Percentiles rank a stretch among this genome's conserved stretches.
phyloP scores from a whole-genome alignment of 371 early-diverging fungal species.

The Dinochytrium kinnereticum region DNA sequence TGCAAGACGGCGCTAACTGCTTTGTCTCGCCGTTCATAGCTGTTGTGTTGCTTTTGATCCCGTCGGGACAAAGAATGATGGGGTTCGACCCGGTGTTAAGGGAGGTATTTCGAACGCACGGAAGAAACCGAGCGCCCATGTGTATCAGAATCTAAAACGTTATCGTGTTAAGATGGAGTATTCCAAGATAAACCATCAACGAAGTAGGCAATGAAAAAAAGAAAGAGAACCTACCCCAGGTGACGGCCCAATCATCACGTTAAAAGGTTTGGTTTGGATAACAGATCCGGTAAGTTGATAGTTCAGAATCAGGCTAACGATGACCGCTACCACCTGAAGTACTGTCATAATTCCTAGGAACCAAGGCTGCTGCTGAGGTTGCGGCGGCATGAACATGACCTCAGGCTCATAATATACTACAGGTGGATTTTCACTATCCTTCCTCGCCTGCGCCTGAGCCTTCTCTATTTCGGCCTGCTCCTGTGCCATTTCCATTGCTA shows the following conservation, averaged over 20 bases:
- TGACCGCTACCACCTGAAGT: conserved; percentile 36
- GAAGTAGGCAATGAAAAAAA: too few relatives aligned
- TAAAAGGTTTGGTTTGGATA: conserved; percentile 54
- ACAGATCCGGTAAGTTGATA: conserved; percentile 41
- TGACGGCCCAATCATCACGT: conserved; percentile 58
- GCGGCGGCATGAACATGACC: conserved; percentile 29
- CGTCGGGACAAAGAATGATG: conserved; percentile 38
- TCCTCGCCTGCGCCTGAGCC: conserved; percentile 15
- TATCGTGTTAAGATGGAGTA: neutral
- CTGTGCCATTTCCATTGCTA: neutral
- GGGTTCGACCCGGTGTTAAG: conserved; percentile 11
- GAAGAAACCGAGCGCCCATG: conserved; percentile 57
- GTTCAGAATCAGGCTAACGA: conserved; percentile 45
- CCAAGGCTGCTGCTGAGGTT: conserved; percentile 48
- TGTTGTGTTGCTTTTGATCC: conserved; percentile 23
- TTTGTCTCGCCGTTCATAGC: conserved; percentile 10
- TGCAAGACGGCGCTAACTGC: conserved; percentile 33
- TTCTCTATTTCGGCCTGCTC: neutral
- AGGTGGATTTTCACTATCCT: conserved; percentile 15
- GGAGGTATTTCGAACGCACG: conserved; percentile 53
- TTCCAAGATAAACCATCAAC: too few relatives aligned
- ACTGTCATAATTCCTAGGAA: conserved; percentile 44
- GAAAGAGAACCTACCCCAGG: conserved; percentile 33
- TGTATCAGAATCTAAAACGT: conserved; percentile 46
- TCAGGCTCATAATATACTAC: conserved; percentile 44